Percentiles rank a stretch among this genome's conserved stretches.
phyloP scores from a whole-genome alignment of 1,139 yeast genomes.

The Candida dubliniensis region DNA sequence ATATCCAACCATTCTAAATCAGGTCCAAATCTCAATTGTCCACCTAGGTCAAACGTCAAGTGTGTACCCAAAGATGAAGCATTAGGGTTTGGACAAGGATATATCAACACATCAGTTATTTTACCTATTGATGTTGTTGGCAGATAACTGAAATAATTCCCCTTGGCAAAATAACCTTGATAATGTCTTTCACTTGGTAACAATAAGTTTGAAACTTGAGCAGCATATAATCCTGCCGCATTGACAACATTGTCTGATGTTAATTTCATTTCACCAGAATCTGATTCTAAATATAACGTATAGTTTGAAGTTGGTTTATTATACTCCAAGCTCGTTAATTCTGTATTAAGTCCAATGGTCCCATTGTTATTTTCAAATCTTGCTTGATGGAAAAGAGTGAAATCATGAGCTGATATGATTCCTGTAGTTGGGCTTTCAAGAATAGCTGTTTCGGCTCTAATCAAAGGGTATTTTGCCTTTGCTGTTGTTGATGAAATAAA shows the following conservation, averaged over 20 bases:
- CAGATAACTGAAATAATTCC: slow-evolving; percentile 69
- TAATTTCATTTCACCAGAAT: slow-evolving; percentile 43
- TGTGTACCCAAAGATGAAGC: slow-evolving; percentile 84
- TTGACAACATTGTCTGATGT: slow-evolving; percentile 64
- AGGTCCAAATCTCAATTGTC: slow-evolving; percentile 82
- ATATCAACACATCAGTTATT: slow-evolving; percentile 49
- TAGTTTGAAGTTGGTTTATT: slow-evolving; percentile 22
- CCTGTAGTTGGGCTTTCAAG: slow-evolving; percentile 85
- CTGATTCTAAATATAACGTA: slow-evolving; percentile 27
- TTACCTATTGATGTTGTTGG: slow-evolving; percentile 39
- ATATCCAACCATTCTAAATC: slow-evolving; percentile 77
- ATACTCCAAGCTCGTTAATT: slow-evolving; percentile 47
- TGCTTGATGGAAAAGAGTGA: slow-evolving; percentile 59
- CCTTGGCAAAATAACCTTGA: slow-evolving; percentile 72
- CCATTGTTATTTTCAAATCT: slow-evolving; percentile 57
- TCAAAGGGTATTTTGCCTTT: slow-evolving; percentile 57
- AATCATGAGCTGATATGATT: slow-evolving; percentile 77
- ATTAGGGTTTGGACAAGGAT: slow-evolving; percentile 78
- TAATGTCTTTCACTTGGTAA: slow-evolving; percentile 63
- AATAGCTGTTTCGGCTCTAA: slow-evolving; percentile 60
- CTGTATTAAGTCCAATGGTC: slow-evolving; percentile 63
- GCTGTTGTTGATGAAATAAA: slow-evolving; percentile 51
- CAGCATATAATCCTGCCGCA: slow-evolving; percentile 79
- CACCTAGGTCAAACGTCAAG: slow-evolving; percentile 79
- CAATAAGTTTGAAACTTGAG: slow-evolving; percentile 62